Conservation (phyloP, 306 rosid genomes). For the Cicer judaicum region DNA sequence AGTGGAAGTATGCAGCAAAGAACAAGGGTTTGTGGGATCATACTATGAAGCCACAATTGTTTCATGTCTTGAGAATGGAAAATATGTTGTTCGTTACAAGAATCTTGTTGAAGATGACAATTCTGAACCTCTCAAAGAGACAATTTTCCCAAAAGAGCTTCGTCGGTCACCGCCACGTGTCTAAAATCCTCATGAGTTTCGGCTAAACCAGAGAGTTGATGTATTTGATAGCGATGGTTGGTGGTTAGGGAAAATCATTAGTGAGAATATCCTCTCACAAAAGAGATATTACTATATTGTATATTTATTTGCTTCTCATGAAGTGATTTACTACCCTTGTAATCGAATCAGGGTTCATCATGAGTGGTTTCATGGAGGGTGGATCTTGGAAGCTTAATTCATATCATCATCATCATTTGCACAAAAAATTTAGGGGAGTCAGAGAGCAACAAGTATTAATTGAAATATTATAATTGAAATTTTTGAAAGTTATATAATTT, state of each 20-base stretch:
- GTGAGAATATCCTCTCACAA: background rate
- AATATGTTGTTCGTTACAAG: background rate
- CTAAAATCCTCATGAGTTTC: no score
- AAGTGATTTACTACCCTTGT: background rate
- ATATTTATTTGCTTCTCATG: background rate
- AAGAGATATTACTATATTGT: background rate
- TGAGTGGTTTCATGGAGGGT: background rate
- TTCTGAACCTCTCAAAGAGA: slow-evolving; percentile 14
- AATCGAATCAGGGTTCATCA: background rate
- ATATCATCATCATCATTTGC: background rate
- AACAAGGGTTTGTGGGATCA: background rate
- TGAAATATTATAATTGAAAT: no score
- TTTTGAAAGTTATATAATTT: no score
- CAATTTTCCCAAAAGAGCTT: background rate
- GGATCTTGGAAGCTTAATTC: background rate
- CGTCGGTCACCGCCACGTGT: no score
- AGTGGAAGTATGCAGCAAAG: slow-evolving; percentile 10
- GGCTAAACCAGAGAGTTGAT: no score
- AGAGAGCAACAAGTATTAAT: no score
- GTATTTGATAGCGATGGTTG: no score
- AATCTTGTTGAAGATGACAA: background rate
- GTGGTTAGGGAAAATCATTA: background rate
- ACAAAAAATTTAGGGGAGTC: no score
- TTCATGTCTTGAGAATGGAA: background rate
- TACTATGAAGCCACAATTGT: background rate